Percentiles rank a stretch among this genome's conserved stretches.
These are phyloP conservation scores for Clarireedia monteithiana DNA, from an alignment of 2,329 filamentous ascomycete genomes.

Conservation along the genomic window DNA sequence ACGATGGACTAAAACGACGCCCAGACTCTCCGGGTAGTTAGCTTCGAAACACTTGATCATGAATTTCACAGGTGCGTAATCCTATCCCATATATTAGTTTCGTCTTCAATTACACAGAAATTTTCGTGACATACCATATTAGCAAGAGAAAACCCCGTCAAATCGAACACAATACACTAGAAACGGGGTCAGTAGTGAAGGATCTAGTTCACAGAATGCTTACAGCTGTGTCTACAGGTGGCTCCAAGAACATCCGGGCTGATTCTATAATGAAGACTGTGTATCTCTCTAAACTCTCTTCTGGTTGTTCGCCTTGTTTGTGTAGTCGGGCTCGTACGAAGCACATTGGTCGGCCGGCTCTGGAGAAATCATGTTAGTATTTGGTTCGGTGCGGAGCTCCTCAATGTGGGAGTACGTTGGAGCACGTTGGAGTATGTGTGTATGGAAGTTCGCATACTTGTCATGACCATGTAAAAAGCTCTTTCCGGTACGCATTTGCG, in stretches of 20 bases:
- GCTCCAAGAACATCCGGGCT: constrained; percentile 70
- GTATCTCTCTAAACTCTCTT: constrained; percentile 75
- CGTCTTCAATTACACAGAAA: neutral
- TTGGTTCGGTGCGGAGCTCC: neutral
- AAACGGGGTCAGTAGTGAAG: neutral
- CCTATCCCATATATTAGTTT: constrained; percentile 38
- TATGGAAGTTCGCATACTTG: constrained; percentile 35
- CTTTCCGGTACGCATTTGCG: constrained; percentile 83
- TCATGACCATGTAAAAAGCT: constrained; percentile 86
- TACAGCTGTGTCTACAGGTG: constrained; percentile 86
- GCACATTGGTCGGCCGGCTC: constrained; percentile 73
- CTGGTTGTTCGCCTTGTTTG: constrained; percentile 71
- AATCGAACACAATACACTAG: constrained; percentile 88
- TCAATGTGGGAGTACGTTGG: no score
- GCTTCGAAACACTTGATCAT: constrained; percentile 99
- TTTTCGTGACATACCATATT: constrained; percentile 66
- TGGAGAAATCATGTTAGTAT: neutral
- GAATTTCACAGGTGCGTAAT: constrained; percentile 94
- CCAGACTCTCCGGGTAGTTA: constrained; percentile 92
- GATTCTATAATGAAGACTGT: constrained; percentile 95
- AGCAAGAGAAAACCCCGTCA: constrained; percentile 86
- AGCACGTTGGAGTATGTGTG: no score
- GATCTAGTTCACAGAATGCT: constrained; percentile 32
- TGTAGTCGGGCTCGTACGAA: constrained; percentile 79
- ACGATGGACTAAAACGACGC: constrained; percentile 87